phyloP scores from a whole-genome alignment of 352 stramenopile genomes.

The Peronospora destructor region DNA sequence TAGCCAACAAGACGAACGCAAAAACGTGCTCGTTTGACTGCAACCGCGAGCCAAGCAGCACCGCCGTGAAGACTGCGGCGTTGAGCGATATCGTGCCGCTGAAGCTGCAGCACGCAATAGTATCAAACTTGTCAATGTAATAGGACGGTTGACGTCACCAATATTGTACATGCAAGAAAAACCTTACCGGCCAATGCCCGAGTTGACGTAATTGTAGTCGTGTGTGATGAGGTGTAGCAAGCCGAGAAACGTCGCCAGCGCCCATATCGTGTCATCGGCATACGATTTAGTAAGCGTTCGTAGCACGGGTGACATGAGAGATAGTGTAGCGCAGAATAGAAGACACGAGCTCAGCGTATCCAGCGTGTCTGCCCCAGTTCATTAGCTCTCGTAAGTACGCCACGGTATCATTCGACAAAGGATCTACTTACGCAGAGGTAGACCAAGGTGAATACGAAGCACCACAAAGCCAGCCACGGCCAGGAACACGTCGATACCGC shows the following conservation, averaged over 20 bases:
- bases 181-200: slow-evolving; percentile 57
- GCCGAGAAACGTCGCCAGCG: slow-evolving; percentile 64
- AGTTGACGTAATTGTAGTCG: slow-evolving; percentile 88
- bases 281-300: slow-evolving; percentile 87
- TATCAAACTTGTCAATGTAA: slow-evolving; percentile 7
- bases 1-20: slow-evolving; percentile 85
- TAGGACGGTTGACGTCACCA: neutral
- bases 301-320: slow-evolving; percentile 84
- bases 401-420: neutral
- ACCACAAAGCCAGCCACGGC: slow-evolving; percentile 47
- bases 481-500: slow-evolving; percentile 49
- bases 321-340: slow-evolving; percentile 78
- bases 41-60: slow-evolving; percentile 86
- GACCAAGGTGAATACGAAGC: slow-evolving; percentile 36
- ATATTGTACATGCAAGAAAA: neutral
- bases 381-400: neutral
- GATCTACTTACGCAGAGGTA: slow-evolving; percentile 33
- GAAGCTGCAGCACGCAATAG: slow-evolving; percentile 39
- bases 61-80: slow-evolving; percentile 87
- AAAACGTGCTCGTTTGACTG: slow-evolving; percentile 89
- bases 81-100: slow-evolving; percentile 89
- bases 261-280: slow-evolving; percentile 89
- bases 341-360: slow-evolving; percentile 64
- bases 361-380: slow-evolving; percentile 27
- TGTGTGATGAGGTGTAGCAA: slow-evolving; percentile 86